Evolutionary conservation across 768 basidiomycete species (phyloP).

Genomic region (Collybiopsis luxurians): DNA sequence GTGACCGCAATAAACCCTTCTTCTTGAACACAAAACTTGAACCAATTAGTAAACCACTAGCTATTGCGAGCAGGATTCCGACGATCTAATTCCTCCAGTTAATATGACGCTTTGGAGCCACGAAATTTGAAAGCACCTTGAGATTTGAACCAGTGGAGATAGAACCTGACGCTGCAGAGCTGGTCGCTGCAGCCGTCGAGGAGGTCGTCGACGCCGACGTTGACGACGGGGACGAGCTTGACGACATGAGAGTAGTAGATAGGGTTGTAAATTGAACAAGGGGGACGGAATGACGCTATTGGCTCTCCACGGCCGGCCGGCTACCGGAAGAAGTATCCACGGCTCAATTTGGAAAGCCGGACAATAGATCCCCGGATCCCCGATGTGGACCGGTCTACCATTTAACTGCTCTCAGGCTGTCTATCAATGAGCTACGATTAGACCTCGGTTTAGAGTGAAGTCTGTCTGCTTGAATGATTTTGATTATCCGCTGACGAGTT

Average conservation of each 20-base stretch:
- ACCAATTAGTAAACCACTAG: constrained; percentile 87
- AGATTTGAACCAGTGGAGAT: constrained; percentile 44
- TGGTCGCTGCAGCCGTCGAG: constrained; percentile 16
- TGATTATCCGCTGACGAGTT: too few species aligned
- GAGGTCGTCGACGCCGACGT: constrained; percentile 7
- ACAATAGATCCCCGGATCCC: too few species aligned
- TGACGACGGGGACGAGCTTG: constrained; percentile 1
- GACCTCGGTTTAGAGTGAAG: too few species aligned
- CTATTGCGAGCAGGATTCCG: constrained; percentile 73
- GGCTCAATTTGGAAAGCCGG: too few species aligned
- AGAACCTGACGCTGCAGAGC: constrained; percentile 30
- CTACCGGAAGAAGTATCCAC: too few species aligned
- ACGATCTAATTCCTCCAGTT: constrained; percentile 47
- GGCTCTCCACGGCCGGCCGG: too few species aligned
- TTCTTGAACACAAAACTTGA: constrained; percentile 97
- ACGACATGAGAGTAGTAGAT: background rate
- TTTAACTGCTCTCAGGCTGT: too few species aligned
- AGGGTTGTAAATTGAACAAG: too few species aligned
- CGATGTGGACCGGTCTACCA: too few species aligned
- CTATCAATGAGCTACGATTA: too few species aligned
- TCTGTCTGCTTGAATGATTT: too few species aligned
- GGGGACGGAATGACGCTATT: too few species aligned
- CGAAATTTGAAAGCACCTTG: constrained; percentile 36
- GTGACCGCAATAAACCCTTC: constrained; percentile 80
- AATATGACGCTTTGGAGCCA: background rate